These are phyloP conservation scores for Beauveria medogensis DNA, from an alignment of 2,329 filamentous ascomycete genomes.

Conservation along the genomic window DNA sequence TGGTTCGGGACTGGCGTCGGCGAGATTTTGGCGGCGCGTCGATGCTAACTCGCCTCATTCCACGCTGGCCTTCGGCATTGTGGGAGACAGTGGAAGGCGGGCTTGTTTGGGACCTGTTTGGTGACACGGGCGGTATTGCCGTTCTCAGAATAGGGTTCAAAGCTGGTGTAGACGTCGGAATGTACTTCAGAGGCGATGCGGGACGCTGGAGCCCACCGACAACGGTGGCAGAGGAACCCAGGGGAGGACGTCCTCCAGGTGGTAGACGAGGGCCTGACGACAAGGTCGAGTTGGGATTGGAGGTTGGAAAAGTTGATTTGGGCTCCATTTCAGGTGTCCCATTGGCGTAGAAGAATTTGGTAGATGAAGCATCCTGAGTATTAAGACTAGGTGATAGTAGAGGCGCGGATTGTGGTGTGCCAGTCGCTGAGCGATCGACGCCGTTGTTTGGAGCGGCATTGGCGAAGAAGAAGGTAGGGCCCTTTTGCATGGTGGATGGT, in stretches of 20 bases:
- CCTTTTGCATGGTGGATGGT: conserved; percentile 36
- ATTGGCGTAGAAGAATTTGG: conserved; percentile 72
- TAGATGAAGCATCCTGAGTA: conserved; percentile 32
- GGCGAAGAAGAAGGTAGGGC: conserved; percentile 49
- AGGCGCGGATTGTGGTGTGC: conserved; percentile 19
- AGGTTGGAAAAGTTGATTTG: conserved; percentile 28
- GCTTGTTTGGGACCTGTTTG: conserved; percentile 24
- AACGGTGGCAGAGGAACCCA: conserved; percentile 21
- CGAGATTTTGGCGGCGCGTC: conserved; percentile 29
- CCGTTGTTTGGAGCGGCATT: conserved; percentile 31
- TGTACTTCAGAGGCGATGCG: conserved; percentile 42
- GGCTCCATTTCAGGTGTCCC: conserved; percentile 43
- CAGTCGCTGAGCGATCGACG: conserved; percentile 25
- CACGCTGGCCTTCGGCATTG: conserved; percentile 15
- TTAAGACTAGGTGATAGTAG: conserved; percentile 25
- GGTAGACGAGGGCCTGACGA: conserved; percentile 38
- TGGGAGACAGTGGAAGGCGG: conserved; percentile 26
- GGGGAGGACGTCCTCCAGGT: conserved; percentile 29
- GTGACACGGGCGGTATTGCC: conserved; percentile 17
- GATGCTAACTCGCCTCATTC: conserved; percentile 35
- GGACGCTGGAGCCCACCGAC: conserved; percentile 31
- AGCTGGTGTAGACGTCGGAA: conserved; percentile 16
- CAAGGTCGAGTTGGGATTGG: conserved; percentile 36
- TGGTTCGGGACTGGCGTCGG: conserved; percentile 32
- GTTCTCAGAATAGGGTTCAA: conserved; percentile 15